Base-by-base conservation (phyloP, 176 grass and related monocot species). In the Alloteropsis semialata region DNA sequence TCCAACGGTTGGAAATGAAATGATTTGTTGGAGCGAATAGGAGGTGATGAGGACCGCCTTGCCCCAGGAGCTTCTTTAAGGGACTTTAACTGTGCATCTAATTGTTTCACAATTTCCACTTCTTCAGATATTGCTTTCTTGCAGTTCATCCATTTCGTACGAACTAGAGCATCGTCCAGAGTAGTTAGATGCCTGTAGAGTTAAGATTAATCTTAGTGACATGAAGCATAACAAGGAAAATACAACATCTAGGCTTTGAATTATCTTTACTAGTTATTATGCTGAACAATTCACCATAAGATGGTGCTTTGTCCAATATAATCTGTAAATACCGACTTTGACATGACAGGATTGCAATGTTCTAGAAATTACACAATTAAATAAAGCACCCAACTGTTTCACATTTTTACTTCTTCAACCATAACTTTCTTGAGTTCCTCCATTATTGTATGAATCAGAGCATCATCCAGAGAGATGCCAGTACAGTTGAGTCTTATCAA, bases 1-100 rank as follows among this genome's bases (percentile, higher is more conserved):
- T 94, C 95, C 86, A 88, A 83, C 6, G 90, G 95, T 83, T 97
- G 95, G 86, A 97, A 97, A 89, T 84, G 58, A 92, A 97, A 97
- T 49, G 89, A 94, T 81, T 89, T 92, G 39, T 92, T 92, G 59
- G 92, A 77, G 45, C 79, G 91, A 75, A 99, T 99, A 69, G 96
- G 96, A 76, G 95, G 88, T 41, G 95, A 99, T 4, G 91, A 90
- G 64, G 93, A 87, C 39, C 96, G 69, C 84, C 87, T 89, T 17
- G 91, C 51, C 38, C 92, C 90, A 74, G 86, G 88, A 64, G 83
- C 87, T 83, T 94, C 90, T 85, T 92, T 94, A 76, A 97, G 89
- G 32, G 90, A 82, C 62, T 86, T 90, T 77, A 94, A 65, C 79
- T 94, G 91, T 37, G 90, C 81, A 69, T 94, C 92, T 32, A 97